Percentiles rank a stretch among this genome's conserved stretches.
phyloP scores from a whole-genome alignment of 2,329 filamentous ascomycete genomes.

The Cylindrodendrum hubeiense region DNA sequence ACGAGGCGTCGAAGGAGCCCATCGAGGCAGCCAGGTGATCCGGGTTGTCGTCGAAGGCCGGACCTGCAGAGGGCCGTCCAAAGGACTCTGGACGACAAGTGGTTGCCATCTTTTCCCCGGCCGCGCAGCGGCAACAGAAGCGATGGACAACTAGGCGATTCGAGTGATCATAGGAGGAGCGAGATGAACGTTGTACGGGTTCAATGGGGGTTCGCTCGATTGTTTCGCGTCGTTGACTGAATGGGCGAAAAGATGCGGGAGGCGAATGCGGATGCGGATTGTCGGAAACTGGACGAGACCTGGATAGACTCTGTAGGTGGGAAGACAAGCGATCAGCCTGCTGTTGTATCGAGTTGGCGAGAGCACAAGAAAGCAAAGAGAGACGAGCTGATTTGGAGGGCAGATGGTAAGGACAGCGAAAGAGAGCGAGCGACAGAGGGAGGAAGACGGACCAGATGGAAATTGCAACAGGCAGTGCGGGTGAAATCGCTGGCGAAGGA shows the following conservation, averaged over 20 bases:
- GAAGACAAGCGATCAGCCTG: conserved; percentile 20
- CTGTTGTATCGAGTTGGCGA: conserved; percentile 21
- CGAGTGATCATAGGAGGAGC: conserved; percentile 55
- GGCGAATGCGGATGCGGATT: neutral
- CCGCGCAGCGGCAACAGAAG: conserved; percentile 63
- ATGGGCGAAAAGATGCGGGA: conserved; percentile 10
- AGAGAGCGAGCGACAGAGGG: neutral
- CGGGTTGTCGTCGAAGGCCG: conserved; percentile 41
- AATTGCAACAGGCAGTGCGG: conserved; percentile 28
- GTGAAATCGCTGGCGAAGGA: conserved; percentile 38
- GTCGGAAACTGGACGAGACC: conserved; percentile 17
- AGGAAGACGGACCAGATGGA: conserved; percentile 38
- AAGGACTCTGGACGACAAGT: conserved; percentile 53
- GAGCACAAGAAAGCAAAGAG: neutral
- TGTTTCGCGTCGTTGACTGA: conserved; percentile 15
- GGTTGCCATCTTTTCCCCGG: conserved; percentile 58
- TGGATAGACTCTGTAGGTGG: conserved; percentile 24
- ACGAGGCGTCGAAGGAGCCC: conserved; percentile 30
- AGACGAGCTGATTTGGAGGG: neutral
- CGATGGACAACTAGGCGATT: conserved; percentile 54
- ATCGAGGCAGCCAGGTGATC: conserved; percentile 41
- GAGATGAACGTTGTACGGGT: conserved; percentile 11
- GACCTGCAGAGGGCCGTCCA: conserved; percentile 44
- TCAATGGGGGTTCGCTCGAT: conserved; percentile 29
- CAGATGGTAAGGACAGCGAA: neutral